Evolutionary conservation across 257 asterid genomes (phyloP), one percentile per base, ranked within the genome.

Genomic region (Salvia rosmarinus): DNA sequence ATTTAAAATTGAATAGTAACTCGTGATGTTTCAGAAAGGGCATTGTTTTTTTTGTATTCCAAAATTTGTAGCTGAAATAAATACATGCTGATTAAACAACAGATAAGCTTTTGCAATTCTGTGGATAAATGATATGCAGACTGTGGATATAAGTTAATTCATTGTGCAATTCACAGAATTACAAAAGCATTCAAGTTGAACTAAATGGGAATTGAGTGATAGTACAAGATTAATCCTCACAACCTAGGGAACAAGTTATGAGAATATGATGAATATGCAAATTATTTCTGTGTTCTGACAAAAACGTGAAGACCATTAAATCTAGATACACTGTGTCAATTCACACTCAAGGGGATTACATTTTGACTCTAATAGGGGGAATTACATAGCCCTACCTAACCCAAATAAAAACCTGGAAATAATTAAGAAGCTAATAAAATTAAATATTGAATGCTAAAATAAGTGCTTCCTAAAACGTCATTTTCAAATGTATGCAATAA

Each of bases 401-500:
- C 20, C 16, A 35, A 51, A 67, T 17, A 21, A 47, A 51, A 69
- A 8, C 46, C 23, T 19, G 35, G 21, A 60, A 4, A 60, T 34
- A 52, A 30, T 43, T 62, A 19, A 57, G 7, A 69, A n/a, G 71
- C 70, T 43, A n/a, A 62, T 23, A 16, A 25, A 42, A 58, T 64
- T 71, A 65, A 6, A 28, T 52, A 6, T 40, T 4, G 20, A 56
- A 21, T 54, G 68, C 59, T 23, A 39, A 75, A 68, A 54, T 11
- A 39, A 28, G 75, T 64, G 43, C 30, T 70, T 56, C 55, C 44
- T 55, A 54, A 72, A 44, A 75, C 52, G 60, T 64, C 63, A 44
- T 73, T 65, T 17, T 50, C 21, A 78, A 57, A 54, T 37, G 56
- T 46, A 35, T 40, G 60, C 68, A 72, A 67, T 42, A 71, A 64